phyloP scores from a whole-genome alignment of 345 rosid species.

The Gossypium turneri region DNA sequence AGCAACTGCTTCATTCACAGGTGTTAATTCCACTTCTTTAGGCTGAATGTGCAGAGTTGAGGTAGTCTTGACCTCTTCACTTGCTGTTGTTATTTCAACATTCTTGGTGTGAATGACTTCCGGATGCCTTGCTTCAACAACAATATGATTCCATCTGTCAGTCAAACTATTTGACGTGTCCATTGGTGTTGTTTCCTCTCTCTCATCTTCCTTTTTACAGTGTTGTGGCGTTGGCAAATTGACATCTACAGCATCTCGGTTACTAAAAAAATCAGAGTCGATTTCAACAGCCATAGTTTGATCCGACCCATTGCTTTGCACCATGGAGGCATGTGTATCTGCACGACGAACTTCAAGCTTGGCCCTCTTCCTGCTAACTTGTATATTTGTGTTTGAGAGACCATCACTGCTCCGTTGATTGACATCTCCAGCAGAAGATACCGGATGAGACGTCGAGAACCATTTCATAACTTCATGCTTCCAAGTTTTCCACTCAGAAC shows the following conservation, averaged over 20 bases:
- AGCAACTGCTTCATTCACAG: constrained; percentile 31
- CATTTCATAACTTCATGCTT: constrained; percentile 83
- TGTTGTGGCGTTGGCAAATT: constrained; percentile 30
- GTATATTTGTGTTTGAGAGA: constrained; percentile 41
- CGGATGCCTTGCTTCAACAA: constrained; percentile 52
- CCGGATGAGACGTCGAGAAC: constrained; percentile 60
- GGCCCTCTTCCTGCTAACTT: constrained; percentile 67
- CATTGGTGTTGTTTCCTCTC: constrained; percentile 29
- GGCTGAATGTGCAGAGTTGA: constrained; percentile 22
- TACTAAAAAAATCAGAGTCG: constrained; percentile 52
- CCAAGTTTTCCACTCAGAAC: constrained; percentile 98
- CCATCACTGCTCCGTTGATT: constrained; percentile 41
- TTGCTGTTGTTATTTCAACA: constrained; percentile 22
- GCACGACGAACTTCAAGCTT: constrained; percentile 97
- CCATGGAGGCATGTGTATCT: constrained; percentile 57
- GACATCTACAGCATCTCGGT: constrained; percentile 36
- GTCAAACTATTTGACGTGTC: constrained; percentile 44
- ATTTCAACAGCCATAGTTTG: constrained; percentile 45
- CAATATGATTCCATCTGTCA: constrained; percentile 66
- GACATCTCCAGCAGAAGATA: constrained; percentile 34
- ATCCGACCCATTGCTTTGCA: constrained; percentile 42
- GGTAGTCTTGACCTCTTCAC: constrained; percentile 28
- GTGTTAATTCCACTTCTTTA: constrained; percentile 32
- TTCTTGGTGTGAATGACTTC: constrained; percentile 25
- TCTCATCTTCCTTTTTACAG: constrained; percentile 25